Evolutionary conservation across 2,329 filamentous ascomycete species (phyloP).

Genomic region (Colletotrichum truncatum): DNA sequence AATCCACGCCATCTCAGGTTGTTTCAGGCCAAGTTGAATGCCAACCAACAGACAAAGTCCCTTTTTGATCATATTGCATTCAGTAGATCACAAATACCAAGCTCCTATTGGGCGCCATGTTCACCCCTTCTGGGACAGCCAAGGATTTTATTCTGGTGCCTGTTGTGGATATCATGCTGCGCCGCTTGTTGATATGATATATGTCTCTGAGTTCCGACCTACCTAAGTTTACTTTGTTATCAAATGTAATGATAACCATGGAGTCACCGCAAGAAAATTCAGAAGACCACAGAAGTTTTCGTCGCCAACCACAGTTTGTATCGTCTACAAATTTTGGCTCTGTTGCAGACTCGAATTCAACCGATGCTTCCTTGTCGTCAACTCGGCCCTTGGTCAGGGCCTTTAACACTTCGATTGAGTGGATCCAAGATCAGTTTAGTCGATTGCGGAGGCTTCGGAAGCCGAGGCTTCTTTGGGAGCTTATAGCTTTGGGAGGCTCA

Average conservation of each 20-base stretch:
- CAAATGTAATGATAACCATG: no score
- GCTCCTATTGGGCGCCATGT: no score
- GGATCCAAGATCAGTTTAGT: background rate
- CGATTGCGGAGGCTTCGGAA: background rate
- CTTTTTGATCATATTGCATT: no score
- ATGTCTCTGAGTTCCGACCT: no score
- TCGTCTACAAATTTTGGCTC: background rate
- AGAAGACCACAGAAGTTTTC: no score
- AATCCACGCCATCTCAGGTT: background rate
- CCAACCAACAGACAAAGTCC: background rate
- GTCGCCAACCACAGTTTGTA: no score
- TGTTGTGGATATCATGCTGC: no score
- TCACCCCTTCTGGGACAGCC: background rate
- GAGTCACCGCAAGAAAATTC: no score
- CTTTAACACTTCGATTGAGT: background rate
- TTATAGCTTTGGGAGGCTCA: background rate
- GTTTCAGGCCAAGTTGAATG: no score
- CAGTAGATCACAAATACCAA: no score
- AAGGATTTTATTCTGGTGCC: background rate
- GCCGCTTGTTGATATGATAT: no score
- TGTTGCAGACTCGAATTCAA: background rate
- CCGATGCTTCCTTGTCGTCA: background rate
- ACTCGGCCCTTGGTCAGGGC: background rate
- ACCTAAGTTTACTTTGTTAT: no score
- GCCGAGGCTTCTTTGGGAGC: background rate